phyloP scores from a whole-genome alignment of 73 alveolate species.

The Uronychia setigera region DNA sequence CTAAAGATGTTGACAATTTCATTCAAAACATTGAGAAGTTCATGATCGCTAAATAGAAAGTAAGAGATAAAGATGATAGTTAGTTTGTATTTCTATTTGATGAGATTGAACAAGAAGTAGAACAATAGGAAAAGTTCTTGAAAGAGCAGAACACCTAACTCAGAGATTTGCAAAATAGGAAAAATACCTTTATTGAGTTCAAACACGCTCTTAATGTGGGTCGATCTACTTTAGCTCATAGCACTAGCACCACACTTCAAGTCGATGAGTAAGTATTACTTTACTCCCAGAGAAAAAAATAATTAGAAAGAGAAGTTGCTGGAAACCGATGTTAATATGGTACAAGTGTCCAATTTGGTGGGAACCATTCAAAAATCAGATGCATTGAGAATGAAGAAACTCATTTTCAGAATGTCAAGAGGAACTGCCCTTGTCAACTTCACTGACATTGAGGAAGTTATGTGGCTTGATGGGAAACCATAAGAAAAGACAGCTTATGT shows the following conservation, averaged over 20 bases:
- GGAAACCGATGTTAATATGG: slow-evolving; percentile 17
- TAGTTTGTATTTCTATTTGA: slow-evolving; percentile 9
- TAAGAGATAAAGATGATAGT: slow-evolving; percentile 13
- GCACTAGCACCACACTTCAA: too few relatives aligned
- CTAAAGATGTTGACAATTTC: slow-evolving; percentile 31
- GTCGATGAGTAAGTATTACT: too few relatives aligned
- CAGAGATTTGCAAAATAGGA: slow-evolving; percentile 22
- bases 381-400: slow-evolving; percentile 76
- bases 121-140: slow-evolving; percentile 22
- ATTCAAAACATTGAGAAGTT: slow-evolving; percentile 28
- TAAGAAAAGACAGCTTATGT: slow-evolving; percentile 71
- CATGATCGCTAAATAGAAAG: slow-evolving; percentile 34
- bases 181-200: too few relatives aligned
- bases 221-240: too few relatives aligned
- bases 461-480: slow-evolving; percentile 47
- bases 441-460: slow-evolving; percentile 66
- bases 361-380: slow-evolving; percentile 75
- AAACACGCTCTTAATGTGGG: too few relatives aligned
- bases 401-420: slow-evolving; percentile 91
- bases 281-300: too few relatives aligned
- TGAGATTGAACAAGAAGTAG: slow-evolving; percentile 17
- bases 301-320: slow-evolving; percentile 10
- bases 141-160: slow-evolving; percentile 3
- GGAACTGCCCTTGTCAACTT: slow-evolving; percentile 87
- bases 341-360: slow-evolving; percentile 60